Percentiles rank a stretch among this genome's conserved stretches.
These are phyloP conservation scores for Triangularia verruculosa DNA, from an alignment of 2,329 filamentous ascomycete genomes.

Conservation along the genomic window DNA sequence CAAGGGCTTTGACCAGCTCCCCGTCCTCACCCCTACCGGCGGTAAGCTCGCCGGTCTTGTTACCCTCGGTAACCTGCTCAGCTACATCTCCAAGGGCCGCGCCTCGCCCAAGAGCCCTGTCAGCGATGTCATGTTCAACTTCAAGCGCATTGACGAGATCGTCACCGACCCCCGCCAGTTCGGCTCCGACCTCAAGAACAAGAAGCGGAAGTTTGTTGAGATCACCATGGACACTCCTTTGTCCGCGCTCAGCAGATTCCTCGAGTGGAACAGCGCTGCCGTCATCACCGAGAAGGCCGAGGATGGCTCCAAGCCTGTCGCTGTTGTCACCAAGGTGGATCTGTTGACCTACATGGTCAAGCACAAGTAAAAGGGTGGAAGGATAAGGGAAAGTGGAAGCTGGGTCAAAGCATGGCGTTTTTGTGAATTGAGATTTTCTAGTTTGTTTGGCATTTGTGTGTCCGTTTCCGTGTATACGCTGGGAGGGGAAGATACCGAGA, in stretches of 20 bases:
- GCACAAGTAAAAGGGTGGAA: constrained; percentile 40
- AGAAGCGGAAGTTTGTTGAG: constrained; percentile 77
- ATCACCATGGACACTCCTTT: constrained; percentile 90
- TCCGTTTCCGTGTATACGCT: constrained; percentile 3
- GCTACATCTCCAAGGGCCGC: constrained; percentile 80
- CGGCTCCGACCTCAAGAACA: constrained; percentile 39
- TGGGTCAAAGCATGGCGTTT: neutral
- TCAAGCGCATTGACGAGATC: constrained; percentile 80
- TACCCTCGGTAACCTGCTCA: constrained; percentile 90
- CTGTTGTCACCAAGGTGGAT: constrained; percentile 95
- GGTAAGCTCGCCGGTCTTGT: constrained; percentile 83
- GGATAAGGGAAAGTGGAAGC: constrained; percentile 1
- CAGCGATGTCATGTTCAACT: constrained; percentile 94
- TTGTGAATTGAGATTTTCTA: constrained; percentile 11
- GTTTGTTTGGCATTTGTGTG: neutral
- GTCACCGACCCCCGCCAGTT: constrained; percentile 80
- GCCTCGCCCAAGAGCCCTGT: constrained; percentile 72
- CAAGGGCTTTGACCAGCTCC: constrained; percentile 95
- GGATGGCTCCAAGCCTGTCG: constrained; percentile 70
- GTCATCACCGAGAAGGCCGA: constrained; percentile 78
- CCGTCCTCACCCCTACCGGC: constrained; percentile 70
- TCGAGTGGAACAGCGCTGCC: constrained; percentile 97
- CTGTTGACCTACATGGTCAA: constrained; percentile 88
- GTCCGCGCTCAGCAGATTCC: constrained; percentile 80
- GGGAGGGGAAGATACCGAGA: constrained; percentile 21